Evolutionary conservation across 2,329 filamentous ascomycete species (phyloP).

Genomic region (Penicillium sp.): DNA sequence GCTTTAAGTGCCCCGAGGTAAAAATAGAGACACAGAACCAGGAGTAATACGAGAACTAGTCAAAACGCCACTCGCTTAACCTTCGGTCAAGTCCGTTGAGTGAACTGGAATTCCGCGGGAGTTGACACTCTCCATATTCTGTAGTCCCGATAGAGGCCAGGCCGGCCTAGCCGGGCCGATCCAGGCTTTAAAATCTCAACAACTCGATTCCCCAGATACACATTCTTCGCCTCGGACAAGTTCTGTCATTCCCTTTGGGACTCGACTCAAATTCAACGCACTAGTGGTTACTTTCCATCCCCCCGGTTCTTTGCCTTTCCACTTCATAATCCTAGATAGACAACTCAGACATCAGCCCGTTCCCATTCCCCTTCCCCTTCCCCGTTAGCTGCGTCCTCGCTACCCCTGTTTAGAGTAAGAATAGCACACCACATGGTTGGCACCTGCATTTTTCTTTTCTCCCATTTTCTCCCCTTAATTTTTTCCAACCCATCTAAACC

Average conservation of each 20-base stretch:
- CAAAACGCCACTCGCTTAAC: conserved; percentile 25
- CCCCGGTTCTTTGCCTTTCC: not conserved
- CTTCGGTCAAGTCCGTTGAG: conserved; percentile 23
- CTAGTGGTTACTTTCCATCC: not conserved
- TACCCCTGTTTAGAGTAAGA: conserved; percentile 8
- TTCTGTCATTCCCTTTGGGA: not conserved
- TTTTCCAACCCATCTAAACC: not conserved
- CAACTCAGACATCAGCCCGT: not conserved
- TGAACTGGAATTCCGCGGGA: not conserved
- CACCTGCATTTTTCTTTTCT: conserved; percentile 19
- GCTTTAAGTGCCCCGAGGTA: no score
- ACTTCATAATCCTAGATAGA: not conserved
- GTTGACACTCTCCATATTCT: not conserved
- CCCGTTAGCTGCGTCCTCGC: not conserved
- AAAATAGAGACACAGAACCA: no score
- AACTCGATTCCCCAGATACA: conserved; percentile 3
- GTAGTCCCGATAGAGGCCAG: not conserved
- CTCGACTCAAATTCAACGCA: not conserved
- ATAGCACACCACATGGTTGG: conserved; percentile 32
- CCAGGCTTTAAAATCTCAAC: not conserved
- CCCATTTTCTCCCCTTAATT: not conserved
- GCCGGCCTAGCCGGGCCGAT: conserved; percentile 12
- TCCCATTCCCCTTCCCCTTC: not conserved
- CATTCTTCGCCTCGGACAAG: conserved; percentile 14
- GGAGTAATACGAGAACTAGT: conserved; percentile 1